Conservation (phyloP, 805 yeast species). For the Naumovozyma dairenensis region DNA sequence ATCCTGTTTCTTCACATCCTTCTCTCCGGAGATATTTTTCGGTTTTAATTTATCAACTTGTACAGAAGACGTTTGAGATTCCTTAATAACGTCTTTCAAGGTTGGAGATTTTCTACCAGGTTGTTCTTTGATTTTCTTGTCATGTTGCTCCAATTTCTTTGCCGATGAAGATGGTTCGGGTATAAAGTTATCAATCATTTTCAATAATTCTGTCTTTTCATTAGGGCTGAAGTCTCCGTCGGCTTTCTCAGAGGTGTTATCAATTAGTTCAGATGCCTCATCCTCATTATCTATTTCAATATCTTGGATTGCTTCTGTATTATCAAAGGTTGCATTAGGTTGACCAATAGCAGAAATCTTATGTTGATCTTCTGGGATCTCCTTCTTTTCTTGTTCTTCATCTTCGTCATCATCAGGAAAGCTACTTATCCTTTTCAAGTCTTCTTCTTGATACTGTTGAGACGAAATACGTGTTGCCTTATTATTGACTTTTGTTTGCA, state of each 20-base stretch:
- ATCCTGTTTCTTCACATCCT: too few relatives aligned
- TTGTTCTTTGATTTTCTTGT: background rate
- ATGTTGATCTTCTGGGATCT: background rate
- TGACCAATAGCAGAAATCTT: background rate
- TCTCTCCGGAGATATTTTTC: too few relatives aligned
- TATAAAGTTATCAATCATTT: background rate
- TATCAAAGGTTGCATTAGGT: background rate
- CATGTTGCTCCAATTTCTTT: background rate
- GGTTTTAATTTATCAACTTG: too few relatives aligned
- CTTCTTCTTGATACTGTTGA: conserved; percentile 11
- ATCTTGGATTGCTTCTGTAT: background rate
- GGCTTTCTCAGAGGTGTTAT: background rate
- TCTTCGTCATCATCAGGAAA: conserved; percentile 10
- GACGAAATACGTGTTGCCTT: conserved; percentile 11
- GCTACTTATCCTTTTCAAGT: conserved; percentile 6
- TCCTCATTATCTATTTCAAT: background rate
- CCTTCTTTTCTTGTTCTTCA: background rate
- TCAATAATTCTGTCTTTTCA: background rate
- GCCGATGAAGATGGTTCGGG: background rate
- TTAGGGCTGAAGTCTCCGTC: background rate
- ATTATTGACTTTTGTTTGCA: conserved; percentile 16
- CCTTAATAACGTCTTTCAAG: background rate
- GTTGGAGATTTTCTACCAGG: background rate
- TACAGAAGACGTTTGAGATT: too few relatives aligned
- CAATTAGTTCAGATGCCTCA: background rate